Percentiles rank a stretch among this genome's conserved stretches.
phyloP scores from a whole-genome alignment of 306 rosid genomes.

The Quercus suber region DNA sequence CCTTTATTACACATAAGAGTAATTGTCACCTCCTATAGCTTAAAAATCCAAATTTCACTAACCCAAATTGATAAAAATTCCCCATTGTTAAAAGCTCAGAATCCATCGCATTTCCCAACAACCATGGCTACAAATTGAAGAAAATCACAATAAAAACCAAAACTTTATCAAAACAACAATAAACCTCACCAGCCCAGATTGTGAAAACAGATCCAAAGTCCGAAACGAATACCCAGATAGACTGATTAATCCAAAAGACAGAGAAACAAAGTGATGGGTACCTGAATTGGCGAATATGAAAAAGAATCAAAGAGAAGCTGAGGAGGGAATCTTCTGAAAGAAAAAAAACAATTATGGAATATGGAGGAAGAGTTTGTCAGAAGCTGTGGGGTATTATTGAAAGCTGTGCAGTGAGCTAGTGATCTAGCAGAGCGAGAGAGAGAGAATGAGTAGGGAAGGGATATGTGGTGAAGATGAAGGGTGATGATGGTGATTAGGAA shows the following conservation, averaged over 20 bases:
- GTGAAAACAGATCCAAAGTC: conserved; percentile 21
- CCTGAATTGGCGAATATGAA: conserved; percentile 25
- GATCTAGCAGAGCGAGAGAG: conserved; percentile 18
- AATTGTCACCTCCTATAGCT: conserved; percentile 36
- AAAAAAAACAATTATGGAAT: neutral
- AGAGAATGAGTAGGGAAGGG: conserved; percentile 5
- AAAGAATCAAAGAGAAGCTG: conserved; percentile 3
- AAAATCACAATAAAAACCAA: neutral
- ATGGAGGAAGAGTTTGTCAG: no score
- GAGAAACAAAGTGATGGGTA: conserved; percentile 22
- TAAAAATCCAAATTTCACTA: conserved; percentile 13
- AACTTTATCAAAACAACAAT: neutral
- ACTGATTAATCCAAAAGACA: neutral
- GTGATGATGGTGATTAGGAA: conserved; percentile 16
- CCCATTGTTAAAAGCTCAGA: conserved; percentile 28
- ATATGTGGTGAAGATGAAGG: conserved; percentile 25
- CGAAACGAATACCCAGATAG: conserved; percentile 3
- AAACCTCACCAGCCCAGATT: neutral
- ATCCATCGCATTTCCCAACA: conserved; percentile 16
- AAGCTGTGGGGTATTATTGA: no score
- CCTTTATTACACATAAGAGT: conserved; percentile 54
- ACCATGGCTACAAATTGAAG: conserved; percentile 16
- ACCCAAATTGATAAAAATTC: conserved; percentile 5
- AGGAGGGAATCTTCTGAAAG: neutral
- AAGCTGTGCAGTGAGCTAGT: neutral